Percentiles rank a stretch among this genome's conserved stretches.
Evolutionary conservation across 805 yeast species (phyloP).

Genomic region (Scheffersomyces lignosus): DNA sequence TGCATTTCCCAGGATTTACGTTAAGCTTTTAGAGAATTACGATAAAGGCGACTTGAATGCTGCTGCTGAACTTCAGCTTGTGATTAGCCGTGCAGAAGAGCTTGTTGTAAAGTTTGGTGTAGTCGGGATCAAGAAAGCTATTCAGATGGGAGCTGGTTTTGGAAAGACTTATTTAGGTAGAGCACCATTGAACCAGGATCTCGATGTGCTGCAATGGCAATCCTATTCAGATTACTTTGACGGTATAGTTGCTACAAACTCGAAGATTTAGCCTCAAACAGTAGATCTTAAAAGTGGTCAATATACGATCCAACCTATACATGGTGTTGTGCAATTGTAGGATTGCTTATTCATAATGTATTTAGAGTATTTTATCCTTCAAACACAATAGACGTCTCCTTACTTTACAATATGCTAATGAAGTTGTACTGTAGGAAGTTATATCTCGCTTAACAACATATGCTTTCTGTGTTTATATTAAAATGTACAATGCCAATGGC

Average conservation of each 20-base stretch:
- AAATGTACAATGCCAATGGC: not conserved
- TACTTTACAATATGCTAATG: too few species aligned
- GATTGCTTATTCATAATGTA: too few species aligned
- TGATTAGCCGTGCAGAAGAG: conserved; percentile 47
- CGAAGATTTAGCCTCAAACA: too few species aligned
- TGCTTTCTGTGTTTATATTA: too few species aligned
- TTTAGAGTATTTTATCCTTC: too few species aligned
- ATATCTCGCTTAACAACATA: too few species aligned
- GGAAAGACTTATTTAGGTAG: conserved; percentile 49
- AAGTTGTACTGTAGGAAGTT: too few species aligned
- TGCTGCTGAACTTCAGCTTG: conserved; percentile 44
- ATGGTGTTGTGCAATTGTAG: too few species aligned
- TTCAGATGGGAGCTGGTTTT: conserved; percentile 35
- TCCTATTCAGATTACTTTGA: not conserved
- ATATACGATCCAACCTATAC: too few species aligned
- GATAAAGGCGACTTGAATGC: conserved; percentile 39
- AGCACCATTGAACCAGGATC: conserved; percentile 45
- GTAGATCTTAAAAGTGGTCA: too few species aligned
- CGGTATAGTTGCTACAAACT: too few species aligned
- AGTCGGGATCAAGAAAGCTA: conserved; percentile 48
- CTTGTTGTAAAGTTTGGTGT: conserved; percentile 44
- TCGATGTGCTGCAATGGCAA: conserved; percentile 6
- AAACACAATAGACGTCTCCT: too few species aligned
- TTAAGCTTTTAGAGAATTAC: conserved; percentile 38
- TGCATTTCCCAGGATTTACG: conserved; percentile 51